Conservation (phyloP, 306 rosid genomes). For the Cicer yamashitae region DNA sequence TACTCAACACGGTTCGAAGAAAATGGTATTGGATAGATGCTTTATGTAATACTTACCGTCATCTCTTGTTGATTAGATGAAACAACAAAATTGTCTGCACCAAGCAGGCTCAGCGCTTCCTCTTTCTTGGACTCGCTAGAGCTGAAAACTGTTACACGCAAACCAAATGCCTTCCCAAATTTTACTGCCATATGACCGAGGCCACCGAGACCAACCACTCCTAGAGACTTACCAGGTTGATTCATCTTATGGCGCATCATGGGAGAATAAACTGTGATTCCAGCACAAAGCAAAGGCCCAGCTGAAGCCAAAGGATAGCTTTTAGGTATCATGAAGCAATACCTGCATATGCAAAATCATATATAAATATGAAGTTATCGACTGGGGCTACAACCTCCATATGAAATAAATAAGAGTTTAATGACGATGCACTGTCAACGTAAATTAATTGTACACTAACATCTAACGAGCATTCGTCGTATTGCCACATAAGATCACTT, state of each 20-base stretch:
- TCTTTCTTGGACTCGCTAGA: conserved; percentile 83
- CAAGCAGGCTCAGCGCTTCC: conserved; percentile 74
- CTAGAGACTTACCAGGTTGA: conserved; percentile 87
- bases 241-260: conserved; percentile 88
- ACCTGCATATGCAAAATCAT: conserved; percentile 58
- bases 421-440: too few species aligned
- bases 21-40: neutral
- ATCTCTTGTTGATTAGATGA: conserved; percentile 78
- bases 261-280: conserved; percentile 85
- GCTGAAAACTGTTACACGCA: conserved; percentile 77
- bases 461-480: too few species aligned
- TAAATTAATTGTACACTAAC: too few species aligned
- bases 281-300: conserved; percentile 96
- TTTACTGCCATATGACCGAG: conserved; percentile 94
- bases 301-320: conserved; percentile 82
- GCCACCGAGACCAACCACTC: conserved; percentile 93
- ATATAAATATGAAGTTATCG: conserved; percentile 22
- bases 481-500: too few species aligned
- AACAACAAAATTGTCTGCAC: conserved; percentile 78
- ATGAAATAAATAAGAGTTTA: neutral
- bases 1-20: neutral
- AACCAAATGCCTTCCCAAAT: conserved; percentile 85
- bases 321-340: conserved; percentile 79
- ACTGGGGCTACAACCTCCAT: conserved; percentile 9
- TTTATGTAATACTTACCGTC: conserved; percentile 52